These are phyloP conservation scores for Cytidiella melzeri DNA, from an alignment of 768 basidiomycete species.

Conservation along the genomic window DNA sequence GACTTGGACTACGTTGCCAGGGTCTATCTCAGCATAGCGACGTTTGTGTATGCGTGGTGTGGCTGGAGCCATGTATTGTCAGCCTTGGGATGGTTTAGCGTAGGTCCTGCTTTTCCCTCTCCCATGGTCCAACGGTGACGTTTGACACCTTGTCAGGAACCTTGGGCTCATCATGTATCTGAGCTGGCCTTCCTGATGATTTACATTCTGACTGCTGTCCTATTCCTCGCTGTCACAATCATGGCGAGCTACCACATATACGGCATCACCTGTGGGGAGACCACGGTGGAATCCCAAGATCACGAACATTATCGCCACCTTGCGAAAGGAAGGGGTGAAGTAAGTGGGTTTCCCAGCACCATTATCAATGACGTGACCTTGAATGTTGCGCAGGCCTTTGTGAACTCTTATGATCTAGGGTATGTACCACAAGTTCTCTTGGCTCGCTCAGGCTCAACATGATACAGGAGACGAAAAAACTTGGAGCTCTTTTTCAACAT, in stretches of 20 bases:
- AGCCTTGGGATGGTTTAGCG: constrained; percentile 48
- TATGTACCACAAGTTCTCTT: constrained; percentile 19
- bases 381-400: constrained; percentile 60
- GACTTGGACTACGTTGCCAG: too few relatives aligned
- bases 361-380: not conserved
- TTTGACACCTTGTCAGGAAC: constrained; percentile 14
- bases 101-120: constrained; percentile 20
- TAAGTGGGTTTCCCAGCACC: constrained; percentile 26
- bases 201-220: constrained; percentile 70
- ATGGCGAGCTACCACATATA: constrained; percentile 74
- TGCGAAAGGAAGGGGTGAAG: constrained; percentile 67
- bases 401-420: constrained; percentile 92
- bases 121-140: not conserved
- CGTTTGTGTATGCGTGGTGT: constrained; percentile 50
- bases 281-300: constrained; percentile 87
- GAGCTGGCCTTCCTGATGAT: constrained; percentile 62
- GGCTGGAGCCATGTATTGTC: constrained; percentile 59
- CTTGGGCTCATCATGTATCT: constrained; percentile 44
- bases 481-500: constrained; percentile 85
- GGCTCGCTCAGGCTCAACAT: not conserved
- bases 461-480: constrained; percentile 51
- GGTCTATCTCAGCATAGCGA: constrained; percentile 72
- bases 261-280: constrained; percentile 70
- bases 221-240: constrained; percentile 67
- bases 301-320: constrained; percentile 68